Evolutionary conservation across 768 basidiomycete species (phyloP), one percentile per base, ranked within the genome.

Genomic region (Hericium coralloides): DNA sequence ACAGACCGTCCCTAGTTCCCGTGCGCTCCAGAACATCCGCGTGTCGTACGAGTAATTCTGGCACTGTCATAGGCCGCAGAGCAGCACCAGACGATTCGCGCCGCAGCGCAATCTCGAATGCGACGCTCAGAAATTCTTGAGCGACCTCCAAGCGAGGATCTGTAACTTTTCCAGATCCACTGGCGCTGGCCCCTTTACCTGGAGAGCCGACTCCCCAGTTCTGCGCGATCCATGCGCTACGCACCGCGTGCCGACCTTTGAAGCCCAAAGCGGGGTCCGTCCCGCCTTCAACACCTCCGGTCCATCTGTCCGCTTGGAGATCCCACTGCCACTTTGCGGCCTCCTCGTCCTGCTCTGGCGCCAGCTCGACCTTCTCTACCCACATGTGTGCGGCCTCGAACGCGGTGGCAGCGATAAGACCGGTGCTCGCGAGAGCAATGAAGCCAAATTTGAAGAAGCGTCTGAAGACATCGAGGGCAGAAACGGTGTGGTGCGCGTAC

Each of bases 201-300:
- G 63, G 69, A 18, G 72, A 68, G 7, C 78, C 79, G 10, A 73
- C 72, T 17, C 81, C 82, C 84, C 87, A 87, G 59, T 85, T 73
- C 57, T 80, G 76, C 0, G 81, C 80, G 70, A 85, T 82, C 87
- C 87, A 91, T 12, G 88, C 85, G 31, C 79, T 77, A 37, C 88
- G 82, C 0, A 86, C 69, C 43, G 79, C 76, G 66, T 85, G 82
- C 25, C 85, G 73, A 20, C 76, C 85, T 62, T 71, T 73, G 65
- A 79, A 76, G 2, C 86, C 84, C 9, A 90, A 70, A n/a, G 71
- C 79, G 4, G 84, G 76, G 67, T 90, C 86, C n/a, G 88, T 90
- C 49, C 88, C 89, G 5, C 83, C 84, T 36, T 39, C 49, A 15
- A 58, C 57, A 25, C 72, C 58, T 62, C 72, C 82, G 8, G 82